Evolutionary conservation across 495 filamentous ascomycete species (phyloP).

Genomic region (Aspergillus conjunctus): DNA sequence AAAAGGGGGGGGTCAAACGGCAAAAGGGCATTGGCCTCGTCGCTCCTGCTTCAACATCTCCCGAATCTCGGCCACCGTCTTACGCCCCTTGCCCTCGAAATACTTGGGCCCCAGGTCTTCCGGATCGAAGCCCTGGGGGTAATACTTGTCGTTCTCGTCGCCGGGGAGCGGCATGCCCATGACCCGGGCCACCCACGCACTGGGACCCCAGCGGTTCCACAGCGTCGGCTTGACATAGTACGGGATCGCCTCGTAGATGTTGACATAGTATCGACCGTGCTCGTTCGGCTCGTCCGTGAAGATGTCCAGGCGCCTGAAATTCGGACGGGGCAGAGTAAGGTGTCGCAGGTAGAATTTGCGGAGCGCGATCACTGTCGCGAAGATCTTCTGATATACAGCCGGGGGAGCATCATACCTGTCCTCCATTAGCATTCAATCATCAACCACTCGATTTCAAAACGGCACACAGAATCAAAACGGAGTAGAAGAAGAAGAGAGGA

Average conservation of each 20-base stretch:
- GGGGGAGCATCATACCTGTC: conserved; percentile 48
- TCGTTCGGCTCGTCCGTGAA: conserved; percentile 49
- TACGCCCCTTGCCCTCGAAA: conserved; percentile 57
- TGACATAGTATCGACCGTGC: conserved; percentile 53
- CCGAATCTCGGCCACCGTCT: conserved; percentile 46
- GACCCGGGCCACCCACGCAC: conserved; percentile 51
- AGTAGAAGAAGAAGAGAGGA: background rate
- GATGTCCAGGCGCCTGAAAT: conserved; percentile 46
- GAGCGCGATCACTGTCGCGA: conserved; percentile 40
- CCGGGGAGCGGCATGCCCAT: conserved; percentile 61
- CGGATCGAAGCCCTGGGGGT: conserved; percentile 59
- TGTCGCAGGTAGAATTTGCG: conserved; percentile 57
- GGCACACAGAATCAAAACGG: background rate
- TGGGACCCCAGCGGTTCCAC: conserved; percentile 58
- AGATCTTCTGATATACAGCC: conserved; percentile 34
- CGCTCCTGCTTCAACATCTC: conserved; percentile 34
- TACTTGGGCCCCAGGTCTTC: conserved; percentile 59
- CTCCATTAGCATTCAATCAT: too few species aligned
- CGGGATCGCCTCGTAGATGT: conserved; percentile 49
- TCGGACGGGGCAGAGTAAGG: conserved; percentile 56
- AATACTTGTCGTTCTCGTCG: conserved; percentile 56
- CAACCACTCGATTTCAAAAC: too few species aligned
- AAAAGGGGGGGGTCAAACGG: background rate
- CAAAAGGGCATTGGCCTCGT: conserved; percentile 15
- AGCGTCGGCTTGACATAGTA: conserved; percentile 62